phyloP scores from a whole-genome alignment of 139 green algal species.

The Coelastrella sp. region DNA sequence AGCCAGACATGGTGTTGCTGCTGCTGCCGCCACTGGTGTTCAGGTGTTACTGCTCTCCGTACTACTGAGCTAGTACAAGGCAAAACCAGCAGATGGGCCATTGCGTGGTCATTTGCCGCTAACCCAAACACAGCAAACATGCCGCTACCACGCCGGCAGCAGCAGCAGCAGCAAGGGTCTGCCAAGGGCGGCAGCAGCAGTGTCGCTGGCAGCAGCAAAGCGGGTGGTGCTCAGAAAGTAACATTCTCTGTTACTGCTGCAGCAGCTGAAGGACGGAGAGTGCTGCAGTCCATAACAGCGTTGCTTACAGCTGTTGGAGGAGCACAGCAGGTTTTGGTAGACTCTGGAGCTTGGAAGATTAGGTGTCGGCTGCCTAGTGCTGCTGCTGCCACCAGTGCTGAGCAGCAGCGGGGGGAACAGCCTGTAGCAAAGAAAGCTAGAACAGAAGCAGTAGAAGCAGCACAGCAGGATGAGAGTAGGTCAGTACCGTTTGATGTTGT shows the following conservation, averaged over 20 bases:
- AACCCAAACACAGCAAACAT: conserved; percentile 60
- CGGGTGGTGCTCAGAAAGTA: background rate
- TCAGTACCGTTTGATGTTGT: too few species aligned
- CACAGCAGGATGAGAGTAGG: background rate
- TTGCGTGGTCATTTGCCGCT: conserved; percentile 90
- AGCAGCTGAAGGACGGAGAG: conserved; percentile 4
- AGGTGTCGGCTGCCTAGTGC: background rate
- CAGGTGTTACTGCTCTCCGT: conserved; percentile 56
- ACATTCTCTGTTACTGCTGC: conserved; percentile 8
- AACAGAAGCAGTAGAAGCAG: background rate
- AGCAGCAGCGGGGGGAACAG: conserved; percentile 21
- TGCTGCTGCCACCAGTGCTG: background rate
- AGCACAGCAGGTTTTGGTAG: background rate
- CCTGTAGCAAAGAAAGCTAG: background rate
- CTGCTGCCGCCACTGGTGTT: background rate
- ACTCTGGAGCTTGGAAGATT: conserved; percentile 3
- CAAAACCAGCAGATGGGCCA: conserved; percentile 87
- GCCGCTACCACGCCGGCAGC: conserved; percentile 53
- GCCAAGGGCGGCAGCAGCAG: background rate
- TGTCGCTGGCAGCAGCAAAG: conserved; percentile 11
- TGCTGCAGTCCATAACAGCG: conserved; percentile 35
- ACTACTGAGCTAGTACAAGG: conserved; percentile 91
- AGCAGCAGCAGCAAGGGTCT: conserved; percentile 6
- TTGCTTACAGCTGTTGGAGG: background rate
- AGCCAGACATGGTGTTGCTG: background rate